Base-by-base conservation (phyloP, 805 yeast species). In the Zygoascus ofunaensis region DNA sequence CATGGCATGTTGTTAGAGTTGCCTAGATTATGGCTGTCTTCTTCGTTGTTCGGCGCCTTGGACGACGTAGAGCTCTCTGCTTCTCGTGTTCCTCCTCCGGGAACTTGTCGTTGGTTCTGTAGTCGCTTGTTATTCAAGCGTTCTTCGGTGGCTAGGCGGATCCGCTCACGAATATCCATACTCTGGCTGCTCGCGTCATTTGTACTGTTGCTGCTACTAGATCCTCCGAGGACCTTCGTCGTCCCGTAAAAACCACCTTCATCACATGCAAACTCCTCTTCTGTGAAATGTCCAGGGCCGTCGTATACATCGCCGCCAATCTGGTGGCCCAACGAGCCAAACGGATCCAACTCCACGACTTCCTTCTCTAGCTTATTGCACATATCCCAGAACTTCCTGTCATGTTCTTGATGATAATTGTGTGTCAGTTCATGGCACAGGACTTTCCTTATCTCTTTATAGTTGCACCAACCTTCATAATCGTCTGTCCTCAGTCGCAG, bases 391-490 rank as follows among this genome's bases (percentile, higher is more conserved):
- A 65, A 65, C 41, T 56, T 46, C 15, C 55, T 47, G 43, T 60
- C 59, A 45, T 65, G 70, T 7, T 61, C 67, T 5, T 55, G 45
- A 39, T 59, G 54, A 5, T 55, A 61, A 44, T 65, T 65, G 44
- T 65, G 70, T 12, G 70, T 57, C 19, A 65, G 55, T 43, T 65
- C 70, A 43, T 65, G 70, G 45, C 68, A 62, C 23, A 65, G 52
- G 7, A 62, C 65, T 40, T 54, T 57, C 34, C 60, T 44, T 19
- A 66, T 53, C 35, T 59, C 60, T 37, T 51, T 55, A 46, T 65
- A 65, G 43, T 53, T 48, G 36, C 67, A 49, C 46, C 56, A 65
- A 5, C 70, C 70, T 23, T 57, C 58, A 45, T 64, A 64, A 43
- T 51, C 56, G 46, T 66, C 70, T 10, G 68, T 65, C 19, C 70